A percentile compares a stretch with the other conserved stretches of the same genome.
These are phyloP conservation scores for Polygonum aviculare DNA, from an alignment of 148 eudicot species.

Conservation along the genomic window DNA sequence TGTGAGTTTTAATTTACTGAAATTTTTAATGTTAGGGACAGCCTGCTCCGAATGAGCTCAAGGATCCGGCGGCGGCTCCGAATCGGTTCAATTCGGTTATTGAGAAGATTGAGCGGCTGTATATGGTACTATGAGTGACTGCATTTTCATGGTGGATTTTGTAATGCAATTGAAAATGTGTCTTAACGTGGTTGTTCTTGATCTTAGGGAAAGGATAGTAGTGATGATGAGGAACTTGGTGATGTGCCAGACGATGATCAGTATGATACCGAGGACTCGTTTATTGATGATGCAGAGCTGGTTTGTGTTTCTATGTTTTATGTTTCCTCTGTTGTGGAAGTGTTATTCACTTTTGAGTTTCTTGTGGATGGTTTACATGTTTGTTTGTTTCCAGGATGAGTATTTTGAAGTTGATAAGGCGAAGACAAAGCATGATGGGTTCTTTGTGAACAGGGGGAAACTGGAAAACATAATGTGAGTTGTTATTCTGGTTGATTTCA, in stretches of 20 bases:
- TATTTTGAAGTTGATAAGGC: conserved; percentile 99
- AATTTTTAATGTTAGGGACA: conserved; percentile 34
- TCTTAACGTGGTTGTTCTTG: conserved; percentile 5
- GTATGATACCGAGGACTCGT: conserved; percentile 99
- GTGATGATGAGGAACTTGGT: conserved; percentile 88
- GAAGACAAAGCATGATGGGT: conserved; percentile 89
- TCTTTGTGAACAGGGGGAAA: conserved; percentile 86
- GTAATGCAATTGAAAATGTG: background rate
- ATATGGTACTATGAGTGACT: conserved; percentile 49
- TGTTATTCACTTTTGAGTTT: background rate
- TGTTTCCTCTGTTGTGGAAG: background rate
- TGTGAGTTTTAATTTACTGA: background rate
- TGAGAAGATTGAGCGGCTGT: conserved; percentile 90
- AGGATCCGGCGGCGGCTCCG: conserved; percentile 47
- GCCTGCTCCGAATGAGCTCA: conserved; percentile 42
- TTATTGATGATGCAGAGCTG: conserved; percentile 92
- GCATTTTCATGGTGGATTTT: too few relatives aligned
- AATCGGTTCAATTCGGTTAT: conserved; percentile 83
- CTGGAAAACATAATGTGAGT: conserved; percentile 43
- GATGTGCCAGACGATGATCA: conserved; percentile 93
- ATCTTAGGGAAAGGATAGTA: conserved; percentile 71
- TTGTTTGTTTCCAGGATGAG: conserved; percentile 28
- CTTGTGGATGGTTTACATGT: background rate
- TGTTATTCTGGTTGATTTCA: background rate
- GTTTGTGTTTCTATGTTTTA: conserved; percentile 30